Base-by-base conservation (phyloP, 2,329 filamentous ascomycete genomes). In the Arthrobotrys sinensis region DNA sequence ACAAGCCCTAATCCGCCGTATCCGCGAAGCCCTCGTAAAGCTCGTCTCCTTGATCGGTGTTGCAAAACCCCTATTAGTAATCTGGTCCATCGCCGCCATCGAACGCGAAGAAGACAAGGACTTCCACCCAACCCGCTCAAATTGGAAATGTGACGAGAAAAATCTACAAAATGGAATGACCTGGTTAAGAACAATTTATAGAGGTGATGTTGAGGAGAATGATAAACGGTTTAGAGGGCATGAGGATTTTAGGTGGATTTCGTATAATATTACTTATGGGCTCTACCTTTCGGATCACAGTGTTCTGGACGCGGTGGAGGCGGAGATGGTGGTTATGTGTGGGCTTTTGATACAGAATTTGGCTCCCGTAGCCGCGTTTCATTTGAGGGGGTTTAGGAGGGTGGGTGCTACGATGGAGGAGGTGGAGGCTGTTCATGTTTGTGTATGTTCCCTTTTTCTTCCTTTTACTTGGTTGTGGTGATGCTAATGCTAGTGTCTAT, bases 11-110 rank as follows among this genome's bases (percentile, higher is more conserved):
- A 84, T 89, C 68, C 85, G 86, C 1, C 84, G 88, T 1, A 80
- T 90, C 1, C 86, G 90, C 50, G 90, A 91, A 82, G 86, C 86
- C 0, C 84, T 91, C 11, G 83, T 91, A 73, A 91, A 91, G 83
- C 83, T 86, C n/a, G 85, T 89, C 10, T 84, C 85, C 11, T 84
- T 91, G 1, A 86, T 90, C 14, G 90, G 90, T 0, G 88, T 91
- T 0, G 90, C 88, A 82, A 91, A 90, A 81, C 89, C 89, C 6
- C 83, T 91, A 3, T 89, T 90, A 80, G 87, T 88, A 0, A 87
- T 90, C 50, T 84, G 90, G 6, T 85, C 86, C n/a, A 89, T 90
- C 66, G 85, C 83, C 71, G 84, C 85, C 14, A 82, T 88, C 8
- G 88, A 90, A 80, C 83, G 82, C 28, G 85, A 85, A 0, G 89